Percentiles rank a stretch among this genome's conserved stretches.
phyloP scores from a whole-genome alignment of 306 rosid species.

The Delonix regia region DNA sequence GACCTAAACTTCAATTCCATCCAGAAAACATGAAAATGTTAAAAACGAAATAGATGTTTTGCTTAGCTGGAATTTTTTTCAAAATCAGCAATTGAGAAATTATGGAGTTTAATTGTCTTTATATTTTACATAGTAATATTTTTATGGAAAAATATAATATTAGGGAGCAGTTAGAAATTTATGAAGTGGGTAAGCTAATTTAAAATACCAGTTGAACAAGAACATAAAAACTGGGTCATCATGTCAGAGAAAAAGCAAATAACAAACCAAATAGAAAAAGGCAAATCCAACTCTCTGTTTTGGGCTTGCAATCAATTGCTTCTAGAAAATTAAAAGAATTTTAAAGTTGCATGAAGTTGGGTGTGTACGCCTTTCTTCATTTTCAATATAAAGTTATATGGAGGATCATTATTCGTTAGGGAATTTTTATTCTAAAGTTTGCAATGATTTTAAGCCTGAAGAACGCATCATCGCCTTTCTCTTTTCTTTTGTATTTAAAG shows the following conservation, averaged over 20 bases:
- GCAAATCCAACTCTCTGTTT: background rate
- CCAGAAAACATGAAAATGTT: constrained; percentile 25
- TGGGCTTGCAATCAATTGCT: background rate
- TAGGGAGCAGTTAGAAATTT: background rate
- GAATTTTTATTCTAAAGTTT: background rate
- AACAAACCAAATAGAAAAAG: background rate
- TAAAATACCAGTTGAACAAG: background rate
- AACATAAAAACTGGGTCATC: background rate
- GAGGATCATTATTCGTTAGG: background rate
- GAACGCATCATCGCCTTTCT: background rate
- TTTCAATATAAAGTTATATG: background rate
- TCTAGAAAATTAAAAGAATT: background rate
- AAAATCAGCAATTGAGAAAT: background rate
- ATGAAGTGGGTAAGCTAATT: background rate
- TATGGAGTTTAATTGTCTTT: background rate
- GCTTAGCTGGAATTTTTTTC: background rate
- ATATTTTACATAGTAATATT: background rate
- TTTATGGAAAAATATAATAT: background rate
- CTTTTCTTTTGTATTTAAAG: background rate
- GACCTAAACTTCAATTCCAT: constrained; percentile 32
- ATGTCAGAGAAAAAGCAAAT: background rate
- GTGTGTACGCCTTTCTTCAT: background rate
- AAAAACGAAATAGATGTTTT: constrained; percentile 28
- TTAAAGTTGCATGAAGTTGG: background rate
- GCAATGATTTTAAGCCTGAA: constrained; percentile 2